These are phyloP conservation scores for Fusarium albosuccineum DNA, from an alignment of 2,329 filamentous ascomycete genomes.

Conservation along the genomic window DNA sequence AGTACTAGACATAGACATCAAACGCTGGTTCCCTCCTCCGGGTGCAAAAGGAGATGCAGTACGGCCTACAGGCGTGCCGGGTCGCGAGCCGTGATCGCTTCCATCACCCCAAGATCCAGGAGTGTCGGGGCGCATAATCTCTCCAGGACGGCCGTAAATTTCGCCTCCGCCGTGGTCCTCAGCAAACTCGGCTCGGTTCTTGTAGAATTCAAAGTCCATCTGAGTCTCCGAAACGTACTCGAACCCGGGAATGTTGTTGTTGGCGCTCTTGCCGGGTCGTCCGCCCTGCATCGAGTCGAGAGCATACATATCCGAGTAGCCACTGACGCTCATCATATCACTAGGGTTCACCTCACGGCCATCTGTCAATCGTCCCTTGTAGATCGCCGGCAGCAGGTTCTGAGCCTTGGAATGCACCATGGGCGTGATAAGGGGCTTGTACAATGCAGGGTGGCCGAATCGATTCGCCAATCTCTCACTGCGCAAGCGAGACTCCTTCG, in stretches of 20 bases:
- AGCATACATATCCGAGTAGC: constrained; percentile 85
- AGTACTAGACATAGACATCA: constrained; percentile 42
- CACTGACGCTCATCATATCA: constrained; percentile 71
- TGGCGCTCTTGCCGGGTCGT: constrained; percentile 61
- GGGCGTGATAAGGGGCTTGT: constrained; percentile 88
- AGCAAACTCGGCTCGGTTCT: constrained; percentile 88
- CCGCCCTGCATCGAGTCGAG: constrained; percentile 81
- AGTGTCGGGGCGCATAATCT: constrained; percentile 72
- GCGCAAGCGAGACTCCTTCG: constrained; percentile 67
- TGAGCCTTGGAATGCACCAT: constrained; percentile 96
- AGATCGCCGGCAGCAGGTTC: constrained; percentile 86
- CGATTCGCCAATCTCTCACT: constrained; percentile 79
- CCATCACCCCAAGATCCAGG: constrained; percentile 65
- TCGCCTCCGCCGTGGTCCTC: constrained; percentile 87
- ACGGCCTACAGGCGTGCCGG: constrained; percentile 61
- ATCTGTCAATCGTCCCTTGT: constrained; percentile 82
- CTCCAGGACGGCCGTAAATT: constrained; percentile 70
- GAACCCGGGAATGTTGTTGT: constrained; percentile 74
- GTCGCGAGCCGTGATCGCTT: constrained; percentile 60
- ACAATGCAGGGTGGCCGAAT: constrained; percentile 92
- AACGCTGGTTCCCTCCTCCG: constrained; percentile 44
- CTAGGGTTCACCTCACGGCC: constrained; percentile 70
- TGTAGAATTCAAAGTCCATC: constrained; percentile 93
- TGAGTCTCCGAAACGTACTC: constrained; percentile 89
- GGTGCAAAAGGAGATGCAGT: constrained; percentile 52